Percentiles rank a stretch among this genome's conserved stretches.
These are phyloP conservation scores for Pseudopyricularia javanii DNA, from an alignment of 2,329 filamentous ascomycete genomes.

Conservation along the genomic window DNA sequence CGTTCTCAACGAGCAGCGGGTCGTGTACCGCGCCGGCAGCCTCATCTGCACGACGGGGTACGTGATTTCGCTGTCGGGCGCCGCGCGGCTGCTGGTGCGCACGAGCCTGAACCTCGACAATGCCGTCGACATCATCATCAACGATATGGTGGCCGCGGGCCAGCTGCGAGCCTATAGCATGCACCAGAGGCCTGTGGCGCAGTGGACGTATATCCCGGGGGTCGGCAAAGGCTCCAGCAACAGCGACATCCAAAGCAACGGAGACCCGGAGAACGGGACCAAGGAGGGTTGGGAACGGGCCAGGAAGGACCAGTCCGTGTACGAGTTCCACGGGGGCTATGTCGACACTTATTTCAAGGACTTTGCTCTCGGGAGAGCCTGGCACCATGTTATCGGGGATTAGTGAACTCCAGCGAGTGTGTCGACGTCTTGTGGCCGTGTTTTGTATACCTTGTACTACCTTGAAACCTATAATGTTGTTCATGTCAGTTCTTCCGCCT, in stretches of 20 bases:
- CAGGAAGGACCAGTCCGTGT: not conserved
- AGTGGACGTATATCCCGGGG: constrained; percentile 37
- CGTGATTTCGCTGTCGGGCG: constrained; percentile 13
- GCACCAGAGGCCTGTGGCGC: constrained; percentile 24
- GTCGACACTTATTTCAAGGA: not conserved
- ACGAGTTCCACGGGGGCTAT: not conserved
- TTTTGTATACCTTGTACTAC: too few relatives aligned
- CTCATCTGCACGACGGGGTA: constrained; percentile 15
- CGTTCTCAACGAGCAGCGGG: constrained; percentile 10
- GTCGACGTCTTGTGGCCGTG: too few relatives aligned
- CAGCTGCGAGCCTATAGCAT: constrained; percentile 13
- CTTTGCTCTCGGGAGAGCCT: not conserved
- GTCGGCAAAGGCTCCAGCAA: constrained; percentile 29
- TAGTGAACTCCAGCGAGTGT: too few relatives aligned
- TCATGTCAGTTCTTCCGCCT: too few relatives aligned
- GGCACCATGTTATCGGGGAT: not conserved
- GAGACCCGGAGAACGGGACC: not conserved
- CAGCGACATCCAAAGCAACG: not conserved
- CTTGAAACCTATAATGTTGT: too few relatives aligned
- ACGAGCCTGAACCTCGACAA: constrained; percentile 6
- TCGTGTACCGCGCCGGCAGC: constrained; percentile 11
- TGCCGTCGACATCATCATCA: constrained; percentile 13
- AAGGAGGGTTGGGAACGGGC: not conserved
- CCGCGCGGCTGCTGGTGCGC: constrained; percentile 14
- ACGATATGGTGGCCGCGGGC: constrained; percentile 8